phyloP scores from a whole-genome alignment of 495 filamentous ascomycete genomes.

The Filosporella fistucella region DNA sequence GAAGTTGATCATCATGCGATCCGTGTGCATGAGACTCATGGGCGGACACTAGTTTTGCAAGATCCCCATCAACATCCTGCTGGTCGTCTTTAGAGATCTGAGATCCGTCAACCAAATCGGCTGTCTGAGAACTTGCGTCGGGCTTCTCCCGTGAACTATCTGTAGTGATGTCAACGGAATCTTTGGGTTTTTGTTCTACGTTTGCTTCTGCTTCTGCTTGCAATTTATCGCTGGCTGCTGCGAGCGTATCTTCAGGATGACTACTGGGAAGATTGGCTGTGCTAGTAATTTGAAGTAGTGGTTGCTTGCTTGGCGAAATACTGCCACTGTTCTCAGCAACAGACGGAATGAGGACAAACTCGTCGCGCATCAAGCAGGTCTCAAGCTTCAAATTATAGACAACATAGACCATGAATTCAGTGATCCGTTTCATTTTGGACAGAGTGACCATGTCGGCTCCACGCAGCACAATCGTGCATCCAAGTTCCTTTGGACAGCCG shows the following conservation, averaged over 20 bases:
- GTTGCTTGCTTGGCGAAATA: conserved; percentile 18
- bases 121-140: not conserved
- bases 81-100: not conserved
- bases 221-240: conserved; percentile 15
- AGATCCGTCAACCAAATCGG: not conserved
- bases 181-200: not conserved
- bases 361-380: conserved; percentile 92
- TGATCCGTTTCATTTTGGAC: conserved; percentile 82
- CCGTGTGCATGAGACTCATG: conserved; percentile 37
- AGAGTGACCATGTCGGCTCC: conserved; percentile 69
- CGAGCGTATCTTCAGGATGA: conserved; percentile 9
- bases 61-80: not conserved
- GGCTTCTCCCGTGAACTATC: not conserved
- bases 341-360: conserved; percentile 83
- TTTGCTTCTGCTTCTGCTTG: conserved; percentile 12
- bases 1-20: conserved; percentile 52
- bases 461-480: conserved; percentile 92
- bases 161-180: not conserved
- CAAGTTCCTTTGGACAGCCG: conserved; percentile 86
- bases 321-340: conserved; percentile 34
- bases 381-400: conserved; percentile 94
- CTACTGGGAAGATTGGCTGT: not conserved
- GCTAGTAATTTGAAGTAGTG: too few species aligned
- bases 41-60: conserved; percentile 33
- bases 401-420: conserved; percentile 98